Evolutionary conservation across 306 rosid species (phyloP).

Genomic region (Citrullus mucosospermus): DNA sequence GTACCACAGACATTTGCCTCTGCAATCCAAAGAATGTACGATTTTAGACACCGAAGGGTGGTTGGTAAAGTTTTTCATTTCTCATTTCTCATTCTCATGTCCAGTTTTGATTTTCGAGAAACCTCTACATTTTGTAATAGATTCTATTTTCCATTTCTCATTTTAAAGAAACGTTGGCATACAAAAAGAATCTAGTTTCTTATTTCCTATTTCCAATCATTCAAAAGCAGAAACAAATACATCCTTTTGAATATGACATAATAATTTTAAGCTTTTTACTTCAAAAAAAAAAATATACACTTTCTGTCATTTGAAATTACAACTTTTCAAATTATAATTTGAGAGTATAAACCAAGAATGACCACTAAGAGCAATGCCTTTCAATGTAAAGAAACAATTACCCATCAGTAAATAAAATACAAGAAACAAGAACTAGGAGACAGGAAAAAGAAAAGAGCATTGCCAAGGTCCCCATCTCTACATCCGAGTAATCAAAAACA

Average conservation of each 20-base stretch:
- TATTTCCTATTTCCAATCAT: background rate
- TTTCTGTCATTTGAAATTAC: background rate
- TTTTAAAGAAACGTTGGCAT: background rate
- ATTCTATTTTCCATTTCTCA: background rate
- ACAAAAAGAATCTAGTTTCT: background rate
- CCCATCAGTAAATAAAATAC: background rate
- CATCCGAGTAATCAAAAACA: background rate
- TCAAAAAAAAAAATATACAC: background rate
- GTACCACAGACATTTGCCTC: slow-evolving; percentile 98
- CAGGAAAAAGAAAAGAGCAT: background rate
- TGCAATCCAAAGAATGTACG: slow-evolving; percentile 27
- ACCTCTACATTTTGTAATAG: background rate
- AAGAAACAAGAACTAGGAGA: background rate
- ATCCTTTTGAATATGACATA: background rate
- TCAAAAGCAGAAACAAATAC: background rate
- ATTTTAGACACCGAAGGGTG: background rate
- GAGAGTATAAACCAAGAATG: background rate
- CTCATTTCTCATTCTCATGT: background rate
- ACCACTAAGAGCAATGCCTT: background rate
- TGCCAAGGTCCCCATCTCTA: background rate
- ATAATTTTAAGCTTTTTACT: background rate
- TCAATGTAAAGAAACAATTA: background rate
- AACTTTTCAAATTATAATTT: background rate
- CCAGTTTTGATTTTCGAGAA: background rate
- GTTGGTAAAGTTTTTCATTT: background rate